These are phyloP conservation scores for Chlorella sp. DNA, from an alignment of 139 green algal genomes.

Conservation along the genomic window DNA sequence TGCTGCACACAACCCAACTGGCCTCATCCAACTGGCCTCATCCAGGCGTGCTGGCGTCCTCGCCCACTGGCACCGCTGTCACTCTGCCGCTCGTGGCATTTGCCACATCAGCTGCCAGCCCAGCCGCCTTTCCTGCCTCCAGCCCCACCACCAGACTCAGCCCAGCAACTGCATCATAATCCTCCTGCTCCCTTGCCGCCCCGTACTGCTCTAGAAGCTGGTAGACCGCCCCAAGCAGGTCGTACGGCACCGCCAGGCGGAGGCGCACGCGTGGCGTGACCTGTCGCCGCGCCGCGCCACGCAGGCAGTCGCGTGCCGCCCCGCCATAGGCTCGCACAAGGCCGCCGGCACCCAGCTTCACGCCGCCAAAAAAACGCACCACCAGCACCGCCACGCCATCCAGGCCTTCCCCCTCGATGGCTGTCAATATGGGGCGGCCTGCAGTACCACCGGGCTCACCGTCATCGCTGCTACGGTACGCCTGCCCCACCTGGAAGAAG, in stretches of 20 bases:
- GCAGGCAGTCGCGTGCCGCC: slow-evolving; percentile 75
- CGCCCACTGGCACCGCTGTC: not conserved
- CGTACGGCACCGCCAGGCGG: slow-evolving; percentile 23
- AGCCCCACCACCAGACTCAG: slow-evolving; percentile 42
- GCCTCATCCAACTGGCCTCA: too few relatives aligned
- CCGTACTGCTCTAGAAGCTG: slow-evolving; percentile 44
- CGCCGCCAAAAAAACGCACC: slow-evolving; percentile 80
- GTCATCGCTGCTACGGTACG: slow-evolving; percentile 79
- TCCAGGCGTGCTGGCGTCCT: too few relatives aligned
- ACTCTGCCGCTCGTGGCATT: slow-evolving; percentile 56
- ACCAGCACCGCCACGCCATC: slow-evolving; percentile 80
- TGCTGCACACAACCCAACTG: too few relatives aligned
- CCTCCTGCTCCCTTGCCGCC: slow-evolving; percentile 33
- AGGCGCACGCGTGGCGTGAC: slow-evolving; percentile 50
- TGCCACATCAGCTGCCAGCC: slow-evolving; percentile 31
- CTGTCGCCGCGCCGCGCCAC: slow-evolving; percentile 44
- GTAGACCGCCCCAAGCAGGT: slow-evolving; percentile 55
- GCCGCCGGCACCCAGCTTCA: slow-evolving; percentile 88
- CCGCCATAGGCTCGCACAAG: slow-evolving; percentile 84
- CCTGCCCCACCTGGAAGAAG: slow-evolving; percentile 23
- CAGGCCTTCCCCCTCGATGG: slow-evolving; percentile 67
- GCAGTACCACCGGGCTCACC: slow-evolving; percentile 88
- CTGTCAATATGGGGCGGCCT: not conserved
- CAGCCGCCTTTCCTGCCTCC: slow-evolving; percentile 14
- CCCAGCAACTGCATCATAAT: slow-evolving; percentile 38